Evolutionary conservation across 2,329 filamentous ascomycete genomes (phyloP).

Genomic region (Cercospora sp.): DNA sequence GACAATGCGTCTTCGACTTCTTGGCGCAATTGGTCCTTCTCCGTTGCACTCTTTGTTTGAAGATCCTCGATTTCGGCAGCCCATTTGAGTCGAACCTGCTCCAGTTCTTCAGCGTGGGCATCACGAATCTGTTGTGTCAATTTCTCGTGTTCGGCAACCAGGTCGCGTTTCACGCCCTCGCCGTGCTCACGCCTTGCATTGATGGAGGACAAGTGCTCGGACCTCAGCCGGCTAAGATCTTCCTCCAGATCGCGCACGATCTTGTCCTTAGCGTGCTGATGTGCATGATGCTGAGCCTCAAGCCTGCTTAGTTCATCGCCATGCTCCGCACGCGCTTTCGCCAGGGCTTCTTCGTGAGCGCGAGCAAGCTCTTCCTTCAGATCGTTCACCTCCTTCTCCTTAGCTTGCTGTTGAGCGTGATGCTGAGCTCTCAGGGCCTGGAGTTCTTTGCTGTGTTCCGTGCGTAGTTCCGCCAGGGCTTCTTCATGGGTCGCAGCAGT

Average conservation of each 20-base stretch:
- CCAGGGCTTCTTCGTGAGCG: neutral
- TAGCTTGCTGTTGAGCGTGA: neutral
- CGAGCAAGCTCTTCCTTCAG: neutral
- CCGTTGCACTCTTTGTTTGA: neutral
- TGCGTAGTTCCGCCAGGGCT: neutral
- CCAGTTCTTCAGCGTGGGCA: constrained; percentile 12
- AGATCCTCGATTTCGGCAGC: constrained; percentile 18
- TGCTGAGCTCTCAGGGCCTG: neutral
- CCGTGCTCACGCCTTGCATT: constrained; percentile 9
- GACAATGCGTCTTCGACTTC: constrained; percentile 12
- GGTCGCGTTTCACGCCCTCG: neutral
- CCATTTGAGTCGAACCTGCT: constrained; percentile 16
- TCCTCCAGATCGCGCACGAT: neutral
- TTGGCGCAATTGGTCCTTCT: constrained; percentile 14
- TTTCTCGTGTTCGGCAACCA: constrained; percentile 9
- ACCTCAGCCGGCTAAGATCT: neutral
- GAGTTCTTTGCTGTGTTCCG: constrained; percentile 3
- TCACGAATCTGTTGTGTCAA: constrained; percentile 4
- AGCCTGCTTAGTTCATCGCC: neutral
- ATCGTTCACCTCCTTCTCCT: neutral
- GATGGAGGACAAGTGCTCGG: constrained; percentile 12
- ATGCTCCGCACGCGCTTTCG: constrained; percentile 6
- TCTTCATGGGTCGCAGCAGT: neutral
- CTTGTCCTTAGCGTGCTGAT: constrained; percentile 4
- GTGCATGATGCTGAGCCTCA: neutral